Evolutionary conservation across 306 rosid species (phyloP).

Genomic region (Cucumis melo): DNA sequence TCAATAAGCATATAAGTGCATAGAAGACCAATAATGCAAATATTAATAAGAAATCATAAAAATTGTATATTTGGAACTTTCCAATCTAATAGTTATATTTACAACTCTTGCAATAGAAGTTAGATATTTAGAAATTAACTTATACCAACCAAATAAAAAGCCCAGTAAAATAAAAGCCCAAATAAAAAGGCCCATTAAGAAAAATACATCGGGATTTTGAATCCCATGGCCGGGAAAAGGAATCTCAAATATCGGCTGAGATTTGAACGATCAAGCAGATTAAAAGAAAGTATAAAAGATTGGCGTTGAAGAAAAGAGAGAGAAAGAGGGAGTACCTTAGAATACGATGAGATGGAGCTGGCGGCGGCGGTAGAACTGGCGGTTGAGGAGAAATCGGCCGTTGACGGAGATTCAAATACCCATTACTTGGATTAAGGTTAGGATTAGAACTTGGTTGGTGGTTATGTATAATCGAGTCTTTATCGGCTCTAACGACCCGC

Average conservation of each 20-base stretch:
- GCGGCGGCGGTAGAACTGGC: neutral
- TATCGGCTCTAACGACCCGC: slow-evolving; percentile 53
- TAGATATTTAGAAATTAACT: too few species aligned
- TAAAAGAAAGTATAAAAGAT: neutral
- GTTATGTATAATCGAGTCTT: slow-evolving; percentile 21
- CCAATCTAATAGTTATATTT: too few species aligned
- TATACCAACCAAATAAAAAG: neutral
- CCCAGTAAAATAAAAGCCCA: neutral
- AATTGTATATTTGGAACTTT: too few species aligned
- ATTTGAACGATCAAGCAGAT: neutral
- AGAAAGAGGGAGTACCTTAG: neutral
- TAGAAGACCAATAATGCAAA: too few species aligned
- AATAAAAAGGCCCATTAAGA: neutral
- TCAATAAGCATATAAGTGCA: too few species aligned
- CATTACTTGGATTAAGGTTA: slow-evolving; percentile 24
- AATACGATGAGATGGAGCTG: neutral
- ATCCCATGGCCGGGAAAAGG: neutral
- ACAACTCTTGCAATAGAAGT: too few species aligned
- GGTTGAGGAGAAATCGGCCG: slow-evolving; percentile 3
- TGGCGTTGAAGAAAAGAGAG: neutral
- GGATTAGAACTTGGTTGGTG: slow-evolving; percentile 10
- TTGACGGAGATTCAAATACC: slow-evolving; percentile 8
- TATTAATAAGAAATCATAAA: too few species aligned
- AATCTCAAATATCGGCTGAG: neutral
- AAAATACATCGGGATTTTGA: neutral